Base-by-base conservation (phyloP, 345 rosid genomes). In the Linum trigynum region DNA sequence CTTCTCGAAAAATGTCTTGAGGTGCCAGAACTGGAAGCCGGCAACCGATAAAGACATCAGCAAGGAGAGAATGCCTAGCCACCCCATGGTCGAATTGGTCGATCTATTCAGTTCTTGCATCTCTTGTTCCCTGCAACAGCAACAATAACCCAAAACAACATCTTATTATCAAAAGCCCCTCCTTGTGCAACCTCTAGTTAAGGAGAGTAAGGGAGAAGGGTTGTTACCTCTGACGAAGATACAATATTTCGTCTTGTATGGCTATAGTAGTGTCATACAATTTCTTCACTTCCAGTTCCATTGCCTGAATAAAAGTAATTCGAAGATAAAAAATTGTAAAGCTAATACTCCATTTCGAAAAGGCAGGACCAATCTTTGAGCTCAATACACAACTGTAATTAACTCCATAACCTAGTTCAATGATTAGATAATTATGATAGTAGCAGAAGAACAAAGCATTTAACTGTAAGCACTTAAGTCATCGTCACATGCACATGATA, bases 1-100 rank as follows among this genome's bases (percentile, higher is more conserved):
- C 78, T 89, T 87, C 81, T 89, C 83, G 73, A 92, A 92, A 77
- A 85, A 89, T 35, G 86, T 70, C 83, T 89, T 89, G 64, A 92
- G 84, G 75, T 92, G 91, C 96, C 95, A 92, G 48, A 83, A 48
- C 57, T 92, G 95, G 74, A 89, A 67, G 37, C 81, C 87, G 12
- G 89, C 95, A 63, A 92, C 98, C 0, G 91, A 79, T 59, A 84
- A 70, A 80, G 96, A 89, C 61, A 89, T 79, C 12, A 76, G 40
- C 15, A 92, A 74, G 1, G 98, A 92, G 56, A 92, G 38, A 5
- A 83, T 64, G 68, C 95, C 69, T 38, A 89, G 78, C 53, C 73
- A 62, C 17, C 82, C 81, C 96, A 92, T 92, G 65, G 69, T 82
- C 7, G 85, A 70, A 78, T 85, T 82, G 38, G 92, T 92, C 2